Evolutionary conservation across 129 eudicot species (phyloP).

Genomic region (Apium graveolens): DNA sequence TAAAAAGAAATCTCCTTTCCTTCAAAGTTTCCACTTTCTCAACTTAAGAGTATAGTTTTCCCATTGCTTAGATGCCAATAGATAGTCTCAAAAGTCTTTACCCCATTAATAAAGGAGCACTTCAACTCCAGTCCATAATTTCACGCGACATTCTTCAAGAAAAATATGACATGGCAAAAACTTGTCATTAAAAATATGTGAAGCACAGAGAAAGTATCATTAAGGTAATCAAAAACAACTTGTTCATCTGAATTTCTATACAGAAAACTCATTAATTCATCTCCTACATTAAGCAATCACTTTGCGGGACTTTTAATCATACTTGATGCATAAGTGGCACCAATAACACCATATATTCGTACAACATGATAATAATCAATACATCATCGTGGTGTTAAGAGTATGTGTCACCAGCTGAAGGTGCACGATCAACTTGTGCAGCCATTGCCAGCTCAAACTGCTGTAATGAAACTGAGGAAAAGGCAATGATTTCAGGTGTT

Average conservation of each 20-base stretch:
- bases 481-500: constrained; percentile 31
- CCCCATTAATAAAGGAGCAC: too few species aligned
- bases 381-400: not conserved
- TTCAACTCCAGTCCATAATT: not conserved
- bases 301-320: not conserved
- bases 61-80: too few species aligned
- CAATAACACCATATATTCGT: not conserved
- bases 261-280: not conserved
- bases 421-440: constrained; percentile 30
- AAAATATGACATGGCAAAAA: not conserved
- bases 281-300: constrained; percentile 1
- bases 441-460: constrained; percentile 59
- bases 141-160: not conserved
- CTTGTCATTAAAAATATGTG: not conserved
- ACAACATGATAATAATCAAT: constrained; percentile 1
- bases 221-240: not conserved
- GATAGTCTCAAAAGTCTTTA: too few species aligned
- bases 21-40: not conserved
- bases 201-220: not conserved
- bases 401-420: constrained; percentile 5
- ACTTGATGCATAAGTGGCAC: not conserved
- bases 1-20: not conserved
- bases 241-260: not conserved
- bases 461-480: constrained; percentile 47
- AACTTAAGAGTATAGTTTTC: not conserved